Conservation (phyloP, 306 rosid genomes). For the Cicer judaicum region DNA sequence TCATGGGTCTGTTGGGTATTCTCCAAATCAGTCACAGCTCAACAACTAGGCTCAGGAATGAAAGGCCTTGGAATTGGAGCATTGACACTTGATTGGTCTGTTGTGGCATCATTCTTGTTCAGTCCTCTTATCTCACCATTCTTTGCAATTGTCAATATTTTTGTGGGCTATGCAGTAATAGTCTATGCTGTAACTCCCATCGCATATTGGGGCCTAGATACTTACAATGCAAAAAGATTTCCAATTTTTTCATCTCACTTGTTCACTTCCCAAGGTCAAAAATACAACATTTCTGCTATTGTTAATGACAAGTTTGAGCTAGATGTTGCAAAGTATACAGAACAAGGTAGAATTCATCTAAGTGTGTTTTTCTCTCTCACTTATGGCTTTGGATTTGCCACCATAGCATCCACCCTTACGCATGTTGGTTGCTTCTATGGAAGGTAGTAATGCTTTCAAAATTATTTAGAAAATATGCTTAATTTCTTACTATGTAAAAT, state of each 20-base stretch:
- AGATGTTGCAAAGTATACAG: conserved; percentile 47
- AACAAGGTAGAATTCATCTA: conserved; percentile 68
- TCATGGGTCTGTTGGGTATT: conserved; percentile 86
- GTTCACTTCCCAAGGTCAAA: conserved; percentile 65
- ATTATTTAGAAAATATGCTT: conserved; percentile 1
- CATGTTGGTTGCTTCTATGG: conserved; percentile 80
- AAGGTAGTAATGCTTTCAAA: conserved; percentile 57
- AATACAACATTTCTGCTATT: conserved; percentile 61
- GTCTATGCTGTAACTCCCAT: conserved; percentile 60
- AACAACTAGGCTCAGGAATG: conserved; percentile 87
- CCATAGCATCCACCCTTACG: conserved; percentile 73
- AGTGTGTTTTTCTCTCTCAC: conserved; percentile 73
- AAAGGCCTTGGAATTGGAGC: conserved; percentile 82
- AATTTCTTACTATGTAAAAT: neutral
- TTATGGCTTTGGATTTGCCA: conserved; percentile 81
- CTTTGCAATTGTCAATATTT: conserved; percentile 74
- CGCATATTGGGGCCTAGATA: conserved; percentile 71
- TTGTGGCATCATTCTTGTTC: conserved; percentile 73
- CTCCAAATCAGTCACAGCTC: conserved; percentile 82
- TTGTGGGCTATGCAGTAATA: conserved; percentile 58
- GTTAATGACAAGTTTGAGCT: conserved; percentile 72
- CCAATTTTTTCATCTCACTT: conserved; percentile 83
- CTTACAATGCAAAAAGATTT: conserved; percentile 57
- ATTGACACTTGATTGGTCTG: conserved; percentile 73
- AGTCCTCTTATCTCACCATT: conserved; percentile 83